These are phyloP conservation scores for Paraurostyla sp. DNA, from an alignment of 73 alveolate species.

Conservation along the genomic window DNA sequence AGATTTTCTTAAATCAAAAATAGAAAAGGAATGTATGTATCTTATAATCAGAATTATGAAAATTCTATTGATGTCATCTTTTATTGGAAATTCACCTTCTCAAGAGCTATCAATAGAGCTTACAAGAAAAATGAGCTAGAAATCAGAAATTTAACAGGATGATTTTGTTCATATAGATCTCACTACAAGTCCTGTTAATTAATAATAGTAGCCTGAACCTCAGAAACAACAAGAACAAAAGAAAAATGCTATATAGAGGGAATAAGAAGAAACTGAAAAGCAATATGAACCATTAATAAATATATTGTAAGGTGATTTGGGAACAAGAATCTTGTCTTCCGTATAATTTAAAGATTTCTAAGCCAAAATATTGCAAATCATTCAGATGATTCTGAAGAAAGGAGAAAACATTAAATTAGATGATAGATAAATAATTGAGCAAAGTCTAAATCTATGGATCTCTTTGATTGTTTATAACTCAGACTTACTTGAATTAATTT, in stretches of 20 bases:
- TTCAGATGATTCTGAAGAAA: background rate
- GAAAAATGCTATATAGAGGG: background rate
- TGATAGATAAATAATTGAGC: background rate
- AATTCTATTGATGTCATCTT: background rate
- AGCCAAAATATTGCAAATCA: background rate
- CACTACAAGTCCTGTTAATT: background rate
- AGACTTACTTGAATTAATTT: background rate
- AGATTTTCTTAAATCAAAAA: background rate
- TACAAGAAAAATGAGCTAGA: slow-evolving; percentile 26
- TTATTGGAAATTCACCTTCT: background rate
- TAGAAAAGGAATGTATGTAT: slow-evolving; percentile 2
- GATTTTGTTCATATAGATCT: background rate
- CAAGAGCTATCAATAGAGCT: background rate
- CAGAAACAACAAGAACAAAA: background rate
- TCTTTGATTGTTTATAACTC: slow-evolving; percentile 1
- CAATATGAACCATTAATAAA: background rate
- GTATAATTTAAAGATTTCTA: background rate
- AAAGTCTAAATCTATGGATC: slow-evolving; percentile 29
- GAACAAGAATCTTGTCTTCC: slow-evolving; percentile 18
- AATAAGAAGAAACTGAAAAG: slow-evolving; percentile 2
- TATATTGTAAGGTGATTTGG: slow-evolving; percentile 17
- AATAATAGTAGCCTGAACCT: background rate
- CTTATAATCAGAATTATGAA: background rate
- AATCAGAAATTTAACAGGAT: too few relatives aligned
- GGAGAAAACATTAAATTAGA: background rate